Evolutionary conservation across 768 basidiomycete species (phyloP), one percentile per base, ranked within the genome.

Genomic region (Suillus hirtellus): DNA sequence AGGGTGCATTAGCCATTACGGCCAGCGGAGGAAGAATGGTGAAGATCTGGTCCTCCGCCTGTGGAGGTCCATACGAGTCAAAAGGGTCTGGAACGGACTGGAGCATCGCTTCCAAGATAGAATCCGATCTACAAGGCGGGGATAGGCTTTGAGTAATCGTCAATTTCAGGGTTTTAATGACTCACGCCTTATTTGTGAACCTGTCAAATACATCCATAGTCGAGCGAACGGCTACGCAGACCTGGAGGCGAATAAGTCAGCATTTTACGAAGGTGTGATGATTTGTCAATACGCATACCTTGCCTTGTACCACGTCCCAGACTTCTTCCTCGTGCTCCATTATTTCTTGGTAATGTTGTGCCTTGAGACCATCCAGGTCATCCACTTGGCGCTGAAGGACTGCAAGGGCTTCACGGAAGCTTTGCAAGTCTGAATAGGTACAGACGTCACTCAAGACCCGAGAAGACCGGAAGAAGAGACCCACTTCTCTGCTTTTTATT

Each of bases 291-390:
- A 61, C 15, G 43, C 74, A 40, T 67, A 91, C 90, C 81, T 96
- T 96, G 66, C 82, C 86, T 72, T 96, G 88, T 7, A 96, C 93
- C 15, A 87, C 85, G 69, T 95, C 88, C 96, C 96, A 98, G n/a
- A 94, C 90, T 74, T 96, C 89, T 68, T 96, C 93, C 77, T 97
- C 95, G 68, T 95, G 95, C 63, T 93, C 92, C 58, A 95, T 78
- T 60, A 96, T 94, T 69, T 94, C 89, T 66, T 89, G 85, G 70
- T 98, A 96, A 77, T 98, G 94, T 8, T 84, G 81, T 9, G 80
- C 84, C 71, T 96, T 96, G 62, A 98, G 79, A 60, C 86, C 86
- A 75, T 98, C 95, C 2, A 97, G 80, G 64, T 95, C 95, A 68
- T 96, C 93, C 0, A 98, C 94, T 74, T 96, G 94, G 46, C 87